Percentiles rank a stretch among this genome's conserved stretches.
These are phyloP conservation scores for Alnus rubra DNA, from an alignment of 306 rosid genomes.

Conservation along the genomic window DNA sequence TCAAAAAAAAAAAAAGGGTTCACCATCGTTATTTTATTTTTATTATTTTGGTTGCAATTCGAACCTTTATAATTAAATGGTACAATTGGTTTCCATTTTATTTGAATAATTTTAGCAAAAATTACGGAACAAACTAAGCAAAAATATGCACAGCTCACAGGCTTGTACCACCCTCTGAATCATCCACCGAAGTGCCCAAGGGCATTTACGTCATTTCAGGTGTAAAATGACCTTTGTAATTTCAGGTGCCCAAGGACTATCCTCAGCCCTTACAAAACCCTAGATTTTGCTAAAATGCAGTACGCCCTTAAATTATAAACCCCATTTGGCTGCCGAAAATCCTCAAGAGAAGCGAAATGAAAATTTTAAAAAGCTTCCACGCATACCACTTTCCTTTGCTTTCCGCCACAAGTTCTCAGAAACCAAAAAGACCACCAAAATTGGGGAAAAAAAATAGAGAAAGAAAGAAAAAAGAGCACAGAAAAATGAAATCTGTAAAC, in stretches of 20 bases:
- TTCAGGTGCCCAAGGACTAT: no score
- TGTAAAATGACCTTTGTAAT: no score
- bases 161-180: background rate
- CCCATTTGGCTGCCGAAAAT: background rate
- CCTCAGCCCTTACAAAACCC: background rate
- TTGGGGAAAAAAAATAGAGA: background rate
- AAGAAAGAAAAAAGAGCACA: background rate
- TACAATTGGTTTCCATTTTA: background rate
- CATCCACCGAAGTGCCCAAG: background rate
- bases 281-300: background rate
- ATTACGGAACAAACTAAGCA: background rate
- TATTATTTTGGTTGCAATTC: background rate
- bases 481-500: background rate
- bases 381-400: background rate
- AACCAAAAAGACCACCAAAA: background rate
- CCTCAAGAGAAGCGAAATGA: background rate
- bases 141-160: background rate
- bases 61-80: no score
- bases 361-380: background rate
- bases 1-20: background rate
- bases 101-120: background rate
- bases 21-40: background rate
- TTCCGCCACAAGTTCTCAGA: background rate
- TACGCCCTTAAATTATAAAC: background rate
- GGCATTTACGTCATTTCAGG: conserved; percentile 22